phyloP scores from a whole-genome alignment of 371 early-diverging fungal genomes.

The Syncephalastrum sp. region DNA sequence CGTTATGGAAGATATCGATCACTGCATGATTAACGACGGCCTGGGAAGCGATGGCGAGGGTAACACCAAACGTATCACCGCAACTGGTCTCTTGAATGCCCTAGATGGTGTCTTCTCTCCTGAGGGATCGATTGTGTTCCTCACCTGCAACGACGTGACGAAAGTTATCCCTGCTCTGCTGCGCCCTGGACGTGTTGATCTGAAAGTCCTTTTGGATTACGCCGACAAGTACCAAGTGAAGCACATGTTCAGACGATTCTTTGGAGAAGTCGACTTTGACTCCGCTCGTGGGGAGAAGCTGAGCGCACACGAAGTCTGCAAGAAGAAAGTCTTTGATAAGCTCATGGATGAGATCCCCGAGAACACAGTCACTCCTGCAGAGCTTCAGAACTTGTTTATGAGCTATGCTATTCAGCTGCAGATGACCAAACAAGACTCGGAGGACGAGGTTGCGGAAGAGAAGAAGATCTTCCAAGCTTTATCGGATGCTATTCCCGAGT shows the following conservation, averaged over 20 bases:
- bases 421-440: constrained; percentile 6
- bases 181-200: constrained; percentile 95
- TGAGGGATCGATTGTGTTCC: constrained; percentile 87
- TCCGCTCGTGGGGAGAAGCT: constrained; percentile 3
- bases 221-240: constrained; percentile 69
- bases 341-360: constrained; percentile 23
- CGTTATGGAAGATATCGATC: constrained; percentile 53
- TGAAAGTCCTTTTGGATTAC: constrained; percentile 79
- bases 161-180: constrained; percentile 92
- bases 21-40: constrained; percentile 33
- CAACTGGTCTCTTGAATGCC: constrained; percentile 91
- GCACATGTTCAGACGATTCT: constrained; percentile 53
- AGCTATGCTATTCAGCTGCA: constrained; percentile 12
- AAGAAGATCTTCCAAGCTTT: constrained; percentile 10
- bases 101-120: constrained; percentile 92
- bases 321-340: not conserved
- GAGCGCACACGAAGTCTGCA: constrained; percentile 7
- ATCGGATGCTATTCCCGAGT: constrained; percentile 18
- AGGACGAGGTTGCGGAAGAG: constrained; percentile 5
- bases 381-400: constrained; percentile 44
- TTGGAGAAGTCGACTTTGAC: constrained; percentile 9
- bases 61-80: constrained; percentile 67
- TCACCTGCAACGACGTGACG: constrained; percentile 96
- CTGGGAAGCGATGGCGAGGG: constrained; percentile 4
- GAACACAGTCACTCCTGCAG: constrained; percentile 43